Evolutionary conservation across 768 basidiomycete genomes (phyloP).

Genomic region (Lactarius sp.): DNA sequence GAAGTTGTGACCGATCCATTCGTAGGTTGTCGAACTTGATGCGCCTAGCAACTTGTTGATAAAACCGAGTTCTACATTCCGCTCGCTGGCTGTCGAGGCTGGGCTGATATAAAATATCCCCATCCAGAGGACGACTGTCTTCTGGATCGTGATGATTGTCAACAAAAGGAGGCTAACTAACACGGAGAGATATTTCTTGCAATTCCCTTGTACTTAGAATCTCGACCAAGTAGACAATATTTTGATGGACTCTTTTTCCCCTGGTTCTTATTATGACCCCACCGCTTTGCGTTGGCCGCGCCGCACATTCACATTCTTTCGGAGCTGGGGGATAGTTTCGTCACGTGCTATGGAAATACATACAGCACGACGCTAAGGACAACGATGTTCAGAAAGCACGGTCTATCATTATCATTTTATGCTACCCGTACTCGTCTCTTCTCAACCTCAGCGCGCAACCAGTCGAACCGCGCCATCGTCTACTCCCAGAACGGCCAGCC

Average conservation of each 20-base stretch:
- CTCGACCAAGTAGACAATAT: too few species aligned
- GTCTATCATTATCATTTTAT: not conserved
- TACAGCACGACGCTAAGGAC: not conserved
- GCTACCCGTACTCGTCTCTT: constrained; percentile 20
- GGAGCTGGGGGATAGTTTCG: too few species aligned
- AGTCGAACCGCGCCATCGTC: constrained; percentile 56
- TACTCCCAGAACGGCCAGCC: constrained; percentile 62
- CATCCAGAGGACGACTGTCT: not conserved
- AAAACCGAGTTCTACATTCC: constrained; percentile 53
- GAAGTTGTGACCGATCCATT: constrained; percentile 4
- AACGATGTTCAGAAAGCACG: constrained; percentile 6
- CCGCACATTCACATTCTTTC: too few species aligned
- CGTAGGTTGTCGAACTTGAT: constrained; percentile 73
- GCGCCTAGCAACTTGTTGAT: constrained; percentile 58
- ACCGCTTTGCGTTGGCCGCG: too few species aligned
- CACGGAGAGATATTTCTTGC: too few species aligned
- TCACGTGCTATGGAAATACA: not conserved
- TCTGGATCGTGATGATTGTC: not conserved
- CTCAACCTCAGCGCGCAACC: constrained; percentile 31
- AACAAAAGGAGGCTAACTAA: not conserved
- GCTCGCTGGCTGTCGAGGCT: constrained; percentile 60
- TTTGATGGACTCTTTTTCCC: too few species aligned
- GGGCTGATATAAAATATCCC: constrained; percentile 37
- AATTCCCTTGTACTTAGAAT: too few species aligned
- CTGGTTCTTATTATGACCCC: too few species aligned